Evolutionary conservation across 805 yeast species (phyloP), one percentile per base, ranked within the genome.

Genomic region (Lachancea sp.): DNA sequence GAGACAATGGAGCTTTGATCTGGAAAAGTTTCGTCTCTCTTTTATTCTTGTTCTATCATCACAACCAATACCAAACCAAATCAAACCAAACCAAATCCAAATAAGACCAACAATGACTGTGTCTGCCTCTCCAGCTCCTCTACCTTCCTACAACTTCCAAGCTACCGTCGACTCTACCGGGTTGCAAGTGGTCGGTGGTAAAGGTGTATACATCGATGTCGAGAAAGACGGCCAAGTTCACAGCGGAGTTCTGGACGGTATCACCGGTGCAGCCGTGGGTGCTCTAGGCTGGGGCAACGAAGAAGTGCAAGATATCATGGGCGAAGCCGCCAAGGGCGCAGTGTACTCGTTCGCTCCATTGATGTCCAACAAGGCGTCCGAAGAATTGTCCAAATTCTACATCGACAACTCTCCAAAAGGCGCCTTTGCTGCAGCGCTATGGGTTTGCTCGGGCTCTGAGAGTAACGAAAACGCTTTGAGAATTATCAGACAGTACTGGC

Each of bases 391-490:
- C 22, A 56, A 67, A 42, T 70, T 65, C 60, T 72, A 68, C 40
- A 61, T 70, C 48, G 68, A 65, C 5, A 57, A 61, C 36, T 66
- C 73, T 15, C 72, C 72, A 44, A 53, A 63, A 34, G 66, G 61
- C 35, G 70, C 64, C 8, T 71, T 70, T 48, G 51, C 61, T 2
- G 63, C 72, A 20, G 75, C 71, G 12, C 48, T 69, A 38, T 69
- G 82, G 63, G 71, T 76, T 46, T 75, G 79, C 51, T 75, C 82
- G 8, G 88, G 88, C n/a, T 70, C 84, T 25, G 86, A 80, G 60
- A 77, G 83, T 29, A 80, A 78, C 57, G 86, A 81, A 58, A 81
- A 79, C 36, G 82, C 83, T 4, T 54, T 81, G 57, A 80, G 79
- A 61, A 75, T 81, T 48, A 75, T 78, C 25, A 64, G 67, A 51